Conservation (phyloP, 495 filamentous ascomycete genomes). For the Lophiostoma macrostomum region DNA sequence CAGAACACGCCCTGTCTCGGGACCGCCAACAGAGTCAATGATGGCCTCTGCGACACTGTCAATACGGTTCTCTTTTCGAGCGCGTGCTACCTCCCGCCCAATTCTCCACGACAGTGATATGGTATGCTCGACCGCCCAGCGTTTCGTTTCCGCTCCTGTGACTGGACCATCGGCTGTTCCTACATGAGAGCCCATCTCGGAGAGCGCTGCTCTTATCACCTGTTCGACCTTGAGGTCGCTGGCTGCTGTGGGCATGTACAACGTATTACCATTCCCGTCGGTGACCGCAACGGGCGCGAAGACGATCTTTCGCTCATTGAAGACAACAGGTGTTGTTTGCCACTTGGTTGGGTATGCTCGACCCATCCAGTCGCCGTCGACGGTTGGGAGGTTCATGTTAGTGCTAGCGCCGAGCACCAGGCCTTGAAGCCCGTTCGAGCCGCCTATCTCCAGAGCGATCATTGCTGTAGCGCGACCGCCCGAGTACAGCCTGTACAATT, state of each 20-base stretch:
- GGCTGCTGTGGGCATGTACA: constrained; percentile 44
- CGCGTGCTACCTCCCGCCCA: constrained; percentile 51
- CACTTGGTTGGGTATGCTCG: constrained; percentile 56
- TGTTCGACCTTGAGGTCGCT: constrained; percentile 37
- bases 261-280: constrained; percentile 51
- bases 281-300: constrained; percentile 35
- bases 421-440: constrained; percentile 53
- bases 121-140: constrained; percentile 52
- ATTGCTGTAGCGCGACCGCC: constrained; percentile 27
- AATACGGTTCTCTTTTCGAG: constrained; percentile 47
- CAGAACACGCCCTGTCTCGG: constrained; percentile 50
- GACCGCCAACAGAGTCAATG: constrained; percentile 55
- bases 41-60: constrained; percentile 55
- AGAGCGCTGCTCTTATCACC: constrained; percentile 31
- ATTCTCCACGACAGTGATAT: constrained; percentile 54
- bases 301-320: constrained; percentile 48
- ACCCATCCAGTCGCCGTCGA: constrained; percentile 59
- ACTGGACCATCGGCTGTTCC: constrained; percentile 50
- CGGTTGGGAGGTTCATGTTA: constrained; percentile 50
- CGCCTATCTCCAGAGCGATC: constrained; percentile 52
- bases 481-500: constrained; percentile 44
- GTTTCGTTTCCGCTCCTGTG: constrained; percentile 49
- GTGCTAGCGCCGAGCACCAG: constrained; percentile 50
- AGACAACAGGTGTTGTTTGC: constrained; percentile 56
- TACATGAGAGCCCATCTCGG: constrained; percentile 35